Evolutionary conservation across 768 basidiomycete species (phyloP), one percentile per base, ranked within the genome.

Genomic region (Hirschioporus abietinus): DNA sequence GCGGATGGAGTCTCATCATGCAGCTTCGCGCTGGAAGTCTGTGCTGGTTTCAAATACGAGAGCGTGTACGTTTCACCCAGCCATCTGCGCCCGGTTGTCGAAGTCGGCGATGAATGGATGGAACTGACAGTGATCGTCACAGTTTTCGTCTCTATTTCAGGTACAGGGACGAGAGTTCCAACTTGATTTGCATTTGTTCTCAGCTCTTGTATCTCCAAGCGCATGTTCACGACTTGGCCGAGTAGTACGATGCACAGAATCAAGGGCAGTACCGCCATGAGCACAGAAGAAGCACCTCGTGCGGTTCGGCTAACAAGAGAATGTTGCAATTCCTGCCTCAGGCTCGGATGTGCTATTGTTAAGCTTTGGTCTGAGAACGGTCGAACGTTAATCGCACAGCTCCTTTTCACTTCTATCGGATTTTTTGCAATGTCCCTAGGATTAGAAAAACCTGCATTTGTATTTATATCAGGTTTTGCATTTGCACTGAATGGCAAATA

Each of bases 311-410:
- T 52, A 52, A 52, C 42, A 52, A 52, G 42, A 52, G 42, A 52
- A 12, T 52, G 42, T 10, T 20, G 12, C 42, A 15, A 15, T 6
- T 52, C 12, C 12, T 52, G 42, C 42, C 1, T 52, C 42, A 52
- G 42, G 42, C 42, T 52, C 12, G 27, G 26, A 59, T 63, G 24
- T 36, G 60, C 9, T n/a, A 52, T 35, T 60, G 36, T 60, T 60
- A 36, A 23, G 58, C 60, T 60, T 57, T 58, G 26, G 23, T 42
- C 67, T 65, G 57, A 36, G 59, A 52, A 52, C 42, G 42, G 42
- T 1, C 20, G 42, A 52, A 52, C 70, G 85, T 73, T 18, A 82
- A 84, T 66, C 86, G 86, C 52, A 87, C 75, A 9, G 91, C 75
- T 69, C 78, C 42, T 12, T 80, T 67, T 78, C 76, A 57, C 84